These are phyloP conservation scores for Mucor irregularis DNA, from an alignment of 371 early-diverging fungal species.

Conservation along the genomic window DNA sequence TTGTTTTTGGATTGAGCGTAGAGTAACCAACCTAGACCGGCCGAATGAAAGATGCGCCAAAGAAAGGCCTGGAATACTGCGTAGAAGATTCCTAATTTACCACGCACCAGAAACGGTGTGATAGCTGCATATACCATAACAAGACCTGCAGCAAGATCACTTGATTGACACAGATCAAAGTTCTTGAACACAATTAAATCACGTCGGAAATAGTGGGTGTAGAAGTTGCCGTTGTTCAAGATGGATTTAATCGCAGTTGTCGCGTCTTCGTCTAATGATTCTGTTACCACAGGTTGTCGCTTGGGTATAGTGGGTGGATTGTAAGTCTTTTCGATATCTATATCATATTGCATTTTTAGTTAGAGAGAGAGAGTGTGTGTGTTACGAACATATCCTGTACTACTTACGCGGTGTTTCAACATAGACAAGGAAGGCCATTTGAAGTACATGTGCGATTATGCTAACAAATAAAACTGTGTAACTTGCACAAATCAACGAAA, in stretches of 20 bases:
- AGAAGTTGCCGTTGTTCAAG: conserved; percentile 12
- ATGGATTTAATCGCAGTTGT: conserved; percentile 16
- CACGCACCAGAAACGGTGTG: conserved; percentile 51
- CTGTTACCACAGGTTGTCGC: conserved; percentile 9
- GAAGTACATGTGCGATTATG: conserved; percentile 78
- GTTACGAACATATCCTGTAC: too few relatives aligned
- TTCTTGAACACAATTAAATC: conserved; percentile 84
- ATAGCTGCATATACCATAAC: conserved; percentile 68
- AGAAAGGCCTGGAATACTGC: conserved; percentile 66
- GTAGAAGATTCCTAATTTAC: conserved; percentile 38
- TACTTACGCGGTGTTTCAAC: conserved; percentile 82
- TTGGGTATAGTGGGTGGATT: conserved; percentile 57
- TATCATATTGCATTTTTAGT: conserved; percentile 2
- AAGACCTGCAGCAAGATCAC: conserved; percentile 72
- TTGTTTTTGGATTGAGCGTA: conserved; percentile 71
- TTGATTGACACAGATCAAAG: conserved; percentile 76
- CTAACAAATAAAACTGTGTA: conserved; percentile 85
- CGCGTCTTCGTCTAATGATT: conserved; percentile 20
- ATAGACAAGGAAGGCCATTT: conserved; percentile 78
- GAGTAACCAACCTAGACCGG: conserved; percentile 71
- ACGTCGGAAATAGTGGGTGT: conserved; percentile 59
- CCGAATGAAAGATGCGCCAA: conserved; percentile 82
- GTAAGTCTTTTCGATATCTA: conserved; percentile 83
- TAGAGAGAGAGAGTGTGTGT: too few relatives aligned
- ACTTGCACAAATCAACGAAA: conserved; percentile 76